A percentile compares a stretch with the other conserved stretches of the same genome.
phyloP scores from a whole-genome alignment of 2,329 filamentous ascomycete genomes.

The Fusarium sp. region DNA sequence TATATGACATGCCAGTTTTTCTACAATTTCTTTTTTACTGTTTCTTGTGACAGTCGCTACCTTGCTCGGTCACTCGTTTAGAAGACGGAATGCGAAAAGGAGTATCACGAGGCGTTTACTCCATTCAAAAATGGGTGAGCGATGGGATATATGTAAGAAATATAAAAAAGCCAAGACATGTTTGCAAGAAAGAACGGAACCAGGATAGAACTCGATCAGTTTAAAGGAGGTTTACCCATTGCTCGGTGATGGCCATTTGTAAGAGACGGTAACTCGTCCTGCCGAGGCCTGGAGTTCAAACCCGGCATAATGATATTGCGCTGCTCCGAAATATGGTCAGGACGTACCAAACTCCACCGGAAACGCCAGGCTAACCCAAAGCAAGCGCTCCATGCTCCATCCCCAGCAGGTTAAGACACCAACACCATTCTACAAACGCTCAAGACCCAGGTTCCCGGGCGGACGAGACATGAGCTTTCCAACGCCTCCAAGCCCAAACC shows the following conservation, averaged over 20 bases:
- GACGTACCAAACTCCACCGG: slow-evolving; percentile 33
- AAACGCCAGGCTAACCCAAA: slow-evolving; percentile 46
- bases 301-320: slow-evolving; percentile 40
- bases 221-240: too few species aligned
- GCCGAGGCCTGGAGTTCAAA: not conserved
- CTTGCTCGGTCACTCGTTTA: slow-evolving; percentile 44
- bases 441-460: slow-evolving; percentile 42
- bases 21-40: slow-evolving; percentile 37
- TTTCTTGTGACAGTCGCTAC: slow-evolving; percentile 41
- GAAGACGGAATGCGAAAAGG: slow-evolving; percentile 16
- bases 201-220: not conserved
- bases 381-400: slow-evolving; percentile 43
- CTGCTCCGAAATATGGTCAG: slow-evolving; percentile 9
- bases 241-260: not conserved
- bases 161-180: slow-evolving; percentile 24
- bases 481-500: slow-evolving; percentile 45
- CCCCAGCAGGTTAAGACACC: slow-evolving; percentile 41
- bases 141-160: slow-evolving; percentile 22
- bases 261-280: not conserved
- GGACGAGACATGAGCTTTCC: slow-evolving; percentile 54
- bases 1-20: slow-evolving; percentile 46
- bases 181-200: slow-evolving; percentile 11
- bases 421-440: slow-evolving; percentile 42
- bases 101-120: slow-evolving; percentile 34
- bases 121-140: slow-evolving; percentile 24